Conservation (phyloP, 2,329 filamentous ascomycete genomes). For the Hypoxylon sp. region DNA sequence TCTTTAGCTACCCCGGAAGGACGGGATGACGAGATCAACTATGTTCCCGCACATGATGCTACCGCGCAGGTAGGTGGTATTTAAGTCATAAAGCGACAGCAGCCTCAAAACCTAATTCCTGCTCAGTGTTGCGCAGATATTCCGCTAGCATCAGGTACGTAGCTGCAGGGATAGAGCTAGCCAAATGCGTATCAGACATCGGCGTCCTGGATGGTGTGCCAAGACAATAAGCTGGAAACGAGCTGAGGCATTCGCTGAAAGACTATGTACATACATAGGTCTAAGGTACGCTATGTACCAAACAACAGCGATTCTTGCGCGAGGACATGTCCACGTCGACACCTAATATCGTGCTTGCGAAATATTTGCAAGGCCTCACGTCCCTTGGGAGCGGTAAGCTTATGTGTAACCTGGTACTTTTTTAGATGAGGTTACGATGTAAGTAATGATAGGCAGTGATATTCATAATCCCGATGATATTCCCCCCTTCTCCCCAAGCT, state of each 20-base stretch:
- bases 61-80: constrained; percentile 30
- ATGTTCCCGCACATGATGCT: constrained; percentile 20
- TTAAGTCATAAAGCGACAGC: constrained; percentile 11
- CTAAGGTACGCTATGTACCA: background rate
- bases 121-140: constrained; percentile 7
- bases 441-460: constrained; percentile 34
- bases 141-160: background rate
- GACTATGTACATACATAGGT: too few species aligned
- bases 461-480: constrained; percentile 23
- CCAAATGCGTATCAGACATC: constrained; percentile 46
- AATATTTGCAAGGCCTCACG: background rate
- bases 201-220: constrained; percentile 44
- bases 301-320: background rate
- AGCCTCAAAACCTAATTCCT: constrained; percentile 30
- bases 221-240: constrained; percentile 47
- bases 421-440: constrained; percentile 21
- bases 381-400: constrained; percentile 19
- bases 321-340: background rate
- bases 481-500: constrained; percentile 24
- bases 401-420: constrained; percentile 15
- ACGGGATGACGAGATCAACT: constrained; percentile 30
- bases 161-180: constrained; percentile 34
- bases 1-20: constrained; percentile 21
- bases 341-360: background rate
- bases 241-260: constrained; percentile 28